Evolutionary conservation across 2,329 filamentous ascomycete species (phyloP).

Genomic region (Helotiales sp.): DNA sequence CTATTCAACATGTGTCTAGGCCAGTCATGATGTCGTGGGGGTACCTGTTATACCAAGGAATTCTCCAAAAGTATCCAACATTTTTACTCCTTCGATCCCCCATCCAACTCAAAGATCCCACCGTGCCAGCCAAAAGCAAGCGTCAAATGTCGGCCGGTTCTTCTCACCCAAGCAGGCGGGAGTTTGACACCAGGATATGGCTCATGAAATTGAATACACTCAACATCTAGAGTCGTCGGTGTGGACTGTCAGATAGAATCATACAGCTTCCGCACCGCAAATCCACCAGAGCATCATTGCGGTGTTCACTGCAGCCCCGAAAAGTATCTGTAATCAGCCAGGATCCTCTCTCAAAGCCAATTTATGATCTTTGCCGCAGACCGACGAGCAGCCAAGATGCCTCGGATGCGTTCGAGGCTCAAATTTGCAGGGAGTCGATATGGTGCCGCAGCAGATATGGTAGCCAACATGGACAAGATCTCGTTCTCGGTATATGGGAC

Average conservation of each 20-base stretch:
- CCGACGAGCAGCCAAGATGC: too few relatives aligned
- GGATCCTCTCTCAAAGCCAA: too few relatives aligned
- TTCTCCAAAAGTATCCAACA: not conserved
- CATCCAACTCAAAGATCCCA: not conserved
- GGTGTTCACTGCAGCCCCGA: too few relatives aligned
- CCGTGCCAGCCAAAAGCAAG: not conserved
- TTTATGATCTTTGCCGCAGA: too few relatives aligned
- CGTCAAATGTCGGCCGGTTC: not conserved
- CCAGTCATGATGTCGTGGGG: not conserved
- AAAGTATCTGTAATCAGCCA: too few relatives aligned
- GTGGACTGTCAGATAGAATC: not conserved
- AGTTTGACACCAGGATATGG: not conserved
- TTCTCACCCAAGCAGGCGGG: not conserved
- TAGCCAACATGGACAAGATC: too few relatives aligned
- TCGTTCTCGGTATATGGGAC: too few relatives aligned
- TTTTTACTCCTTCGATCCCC: not conserved
- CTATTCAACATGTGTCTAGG: not conserved
- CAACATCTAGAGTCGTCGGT: not conserved
- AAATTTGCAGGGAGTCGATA: too few relatives aligned
- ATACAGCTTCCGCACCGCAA: not conserved
- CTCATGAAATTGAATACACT: not conserved
- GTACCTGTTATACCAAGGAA: not conserved
- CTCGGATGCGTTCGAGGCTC: too few relatives aligned
- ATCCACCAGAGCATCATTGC: too few relatives aligned
- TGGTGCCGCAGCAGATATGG: too few relatives aligned